A percentile compares a stretch with the other conserved stretches of the same genome.
These are phyloP conservation scores for Acer negundo DNA, from an alignment of 345 rosid species.

Conservation along the genomic window DNA sequence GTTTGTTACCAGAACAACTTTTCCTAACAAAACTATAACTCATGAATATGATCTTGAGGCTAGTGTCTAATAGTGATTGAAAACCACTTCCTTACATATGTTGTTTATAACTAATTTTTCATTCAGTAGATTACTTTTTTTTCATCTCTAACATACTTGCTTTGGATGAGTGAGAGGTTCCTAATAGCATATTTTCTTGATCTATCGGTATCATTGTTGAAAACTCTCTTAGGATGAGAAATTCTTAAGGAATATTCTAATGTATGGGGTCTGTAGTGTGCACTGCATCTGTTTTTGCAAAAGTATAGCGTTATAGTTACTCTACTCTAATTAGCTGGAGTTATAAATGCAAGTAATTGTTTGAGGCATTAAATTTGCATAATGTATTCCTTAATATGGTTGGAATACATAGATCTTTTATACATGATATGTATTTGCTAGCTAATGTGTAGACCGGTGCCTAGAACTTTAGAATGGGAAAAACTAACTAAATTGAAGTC, in stretches of 20 bases:
- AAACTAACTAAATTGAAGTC: neutral
- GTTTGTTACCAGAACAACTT: neutral
- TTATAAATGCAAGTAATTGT: neutral
- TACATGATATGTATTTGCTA: neutral
- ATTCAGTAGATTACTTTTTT: neutral
- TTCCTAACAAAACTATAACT: neutral
- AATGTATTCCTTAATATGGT: neutral
- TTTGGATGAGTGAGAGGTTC: neutral
- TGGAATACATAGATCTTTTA: neutral
- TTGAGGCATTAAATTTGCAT: neutral
- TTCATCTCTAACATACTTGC: neutral
- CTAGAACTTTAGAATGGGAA: neutral
- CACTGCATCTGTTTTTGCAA: neutral
- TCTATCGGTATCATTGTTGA: neutral
- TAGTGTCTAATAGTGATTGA: neutral
- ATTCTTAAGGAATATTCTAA: neutral
- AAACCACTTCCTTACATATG: neutral
- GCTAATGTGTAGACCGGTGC: neutral
- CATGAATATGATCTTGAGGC: neutral
- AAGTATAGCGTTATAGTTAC: neutral
- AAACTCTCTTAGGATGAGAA: neutral
- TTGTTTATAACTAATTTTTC: neutral
- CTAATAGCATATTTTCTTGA: neutral
- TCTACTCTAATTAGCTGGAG: neutral
- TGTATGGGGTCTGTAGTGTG: neutral